Evolutionary conservation across 805 yeast species (phyloP), one percentile per base, ranked within the genome.

Genomic region (Cyberlindnera samutprakarnensis): DNA sequence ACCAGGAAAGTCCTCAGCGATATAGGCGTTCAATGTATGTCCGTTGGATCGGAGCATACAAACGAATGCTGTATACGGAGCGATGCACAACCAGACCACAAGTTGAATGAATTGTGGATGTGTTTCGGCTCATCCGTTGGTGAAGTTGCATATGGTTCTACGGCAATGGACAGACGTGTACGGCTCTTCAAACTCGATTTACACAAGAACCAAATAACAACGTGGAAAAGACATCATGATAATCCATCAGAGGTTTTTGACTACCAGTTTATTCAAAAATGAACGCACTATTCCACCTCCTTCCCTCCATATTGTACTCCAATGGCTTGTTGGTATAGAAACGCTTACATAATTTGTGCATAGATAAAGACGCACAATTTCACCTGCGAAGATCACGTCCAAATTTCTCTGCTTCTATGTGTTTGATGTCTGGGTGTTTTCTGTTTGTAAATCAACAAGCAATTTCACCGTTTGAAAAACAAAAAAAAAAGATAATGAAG

Each of bases 81-180:
- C 4, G 33, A 25, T 10, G 29, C 30, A 1, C 6, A 10, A n/a
- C 12, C 11, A 9, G 25, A 20, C 11, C 12, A 16, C 7, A 20
- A 14, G 11, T 16, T 39, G 5, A 45, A 47, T 35, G 66, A 54
- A 40, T 56, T 59, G 32, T 74, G 82, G 81, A 53, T 78, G 39
- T 78, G 86, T 47, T 78, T 74, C 47, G 81, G 82, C 2, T 84
- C 84, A 16, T 72, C 70, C 1, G 62, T 66, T 10, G 84, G 84
- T 12, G 78, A 75, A 48, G 83, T 78, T 14, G 79, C 78, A 2
- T 72, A 75, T 43, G 80, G 71, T 3, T 75, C 75, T 2, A 18
- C 68, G 59, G 21, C 68, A 60, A 29, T 51, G 60, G 27, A 47
- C 16, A 62, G 84, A 48, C 62, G 78, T 35, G 49, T 76, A 18